These are phyloP conservation scores for Trametes cinnabarina DNA, from an alignment of 768 basidiomycete genomes.

Conservation along the genomic window DNA sequence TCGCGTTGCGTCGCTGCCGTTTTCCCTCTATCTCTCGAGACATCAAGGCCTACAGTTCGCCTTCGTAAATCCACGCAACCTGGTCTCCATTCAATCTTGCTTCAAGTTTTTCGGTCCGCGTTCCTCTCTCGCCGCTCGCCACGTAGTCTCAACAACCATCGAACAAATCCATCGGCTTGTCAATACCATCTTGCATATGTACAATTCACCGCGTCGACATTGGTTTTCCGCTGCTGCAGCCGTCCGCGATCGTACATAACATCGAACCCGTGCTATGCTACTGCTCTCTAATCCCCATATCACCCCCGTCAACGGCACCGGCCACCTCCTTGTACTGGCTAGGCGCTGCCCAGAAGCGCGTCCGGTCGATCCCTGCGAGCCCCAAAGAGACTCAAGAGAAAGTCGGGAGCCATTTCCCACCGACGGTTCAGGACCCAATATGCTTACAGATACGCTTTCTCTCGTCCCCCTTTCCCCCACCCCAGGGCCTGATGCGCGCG, in stretches of 20 bases:
- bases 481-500: not conserved
- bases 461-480: not conserved
- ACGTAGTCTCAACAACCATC: not conserved
- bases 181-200: not conserved
- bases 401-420: no score
- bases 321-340: not conserved
- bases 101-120: not conserved
- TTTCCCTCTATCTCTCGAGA: constrained; percentile 8
- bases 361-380: no score
- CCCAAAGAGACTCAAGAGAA: no score
- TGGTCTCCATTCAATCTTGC: not conserved
- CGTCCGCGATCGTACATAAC: constrained; percentile 17
- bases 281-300: constrained; percentile 4
- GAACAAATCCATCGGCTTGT: not conserved
- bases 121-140: not conserved
- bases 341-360: no score
- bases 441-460: not conserved
- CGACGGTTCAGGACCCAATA: not conserved
- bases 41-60: constrained; percentile 21
- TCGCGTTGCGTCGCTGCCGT: not conserved
- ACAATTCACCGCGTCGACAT: constrained; percentile 8
- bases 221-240: constrained; percentile 12
- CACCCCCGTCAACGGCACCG: not conserved
- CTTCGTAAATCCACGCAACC: constrained; percentile 12
- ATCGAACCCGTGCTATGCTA: not conserved